Evolutionary conservation across 2,329 filamentous ascomycete genomes (phyloP).

Genomic region (Malbranchea zuffiana): DNA sequence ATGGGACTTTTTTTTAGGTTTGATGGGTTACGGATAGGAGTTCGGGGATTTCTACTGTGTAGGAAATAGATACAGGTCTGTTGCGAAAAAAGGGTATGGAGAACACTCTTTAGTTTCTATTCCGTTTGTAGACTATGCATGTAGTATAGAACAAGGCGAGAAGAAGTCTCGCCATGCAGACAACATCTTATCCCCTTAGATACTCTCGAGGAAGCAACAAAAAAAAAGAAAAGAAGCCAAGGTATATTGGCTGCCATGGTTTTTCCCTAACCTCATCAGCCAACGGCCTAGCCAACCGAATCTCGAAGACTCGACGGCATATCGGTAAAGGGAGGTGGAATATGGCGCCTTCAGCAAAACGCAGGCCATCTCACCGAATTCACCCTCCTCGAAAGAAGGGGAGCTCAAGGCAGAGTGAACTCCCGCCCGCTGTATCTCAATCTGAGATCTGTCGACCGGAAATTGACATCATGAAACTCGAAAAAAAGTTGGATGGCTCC

Average conservation of each 20-base stretch:
- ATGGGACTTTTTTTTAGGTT: too few relatives aligned
- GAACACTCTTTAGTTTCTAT: too few relatives aligned
- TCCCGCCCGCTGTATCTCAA: conserved; percentile 47
- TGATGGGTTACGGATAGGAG: too few relatives aligned
- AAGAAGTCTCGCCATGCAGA: too few relatives aligned
- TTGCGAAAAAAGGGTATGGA: too few relatives aligned
- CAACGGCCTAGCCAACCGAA: conserved; percentile 51
- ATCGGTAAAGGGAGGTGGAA: conserved; percentile 79
- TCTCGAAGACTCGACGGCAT: conserved; percentile 4
- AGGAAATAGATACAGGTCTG: too few relatives aligned
- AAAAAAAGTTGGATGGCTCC: conserved; percentile 56
- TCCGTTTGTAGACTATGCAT: too few relatives aligned
- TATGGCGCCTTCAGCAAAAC: conserved; percentile 59
- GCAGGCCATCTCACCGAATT: too few relatives aligned
- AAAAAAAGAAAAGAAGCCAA: conserved; percentile 10
- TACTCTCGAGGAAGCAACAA: too few relatives aligned
- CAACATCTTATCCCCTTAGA: too few relatives aligned
- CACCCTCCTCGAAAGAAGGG: conserved; percentile 58
- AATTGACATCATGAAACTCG: conserved; percentile 59
- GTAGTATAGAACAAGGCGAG: too few relatives aligned
- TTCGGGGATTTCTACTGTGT: too few relatives aligned
- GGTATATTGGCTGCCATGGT: conserved; percentile 69
- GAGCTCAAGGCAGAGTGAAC: conserved; percentile 51
- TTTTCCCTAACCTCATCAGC: conserved; percentile 79
- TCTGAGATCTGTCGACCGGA: conserved; percentile 97